phyloP scores from a whole-genome alignment of 2,329 filamentous ascomycete genomes.

The Coniochaeta sp. region DNA sequence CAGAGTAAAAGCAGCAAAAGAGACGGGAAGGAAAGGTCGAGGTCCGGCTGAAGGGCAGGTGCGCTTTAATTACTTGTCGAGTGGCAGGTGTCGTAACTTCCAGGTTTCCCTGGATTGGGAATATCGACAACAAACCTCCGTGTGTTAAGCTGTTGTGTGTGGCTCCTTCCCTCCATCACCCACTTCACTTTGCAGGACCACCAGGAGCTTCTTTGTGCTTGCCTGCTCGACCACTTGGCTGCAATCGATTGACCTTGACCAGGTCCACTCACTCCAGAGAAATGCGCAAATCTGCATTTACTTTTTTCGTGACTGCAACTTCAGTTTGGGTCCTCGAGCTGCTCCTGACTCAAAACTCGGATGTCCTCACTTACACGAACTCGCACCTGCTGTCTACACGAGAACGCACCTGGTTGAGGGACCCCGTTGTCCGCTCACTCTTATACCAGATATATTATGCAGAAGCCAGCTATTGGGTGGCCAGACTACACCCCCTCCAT shows the following conservation, averaged over 20 bases:
- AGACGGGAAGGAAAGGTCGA: background rate
- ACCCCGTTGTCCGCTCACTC: too few relatives aligned
- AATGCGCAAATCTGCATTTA: background rate
- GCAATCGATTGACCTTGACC: background rate
- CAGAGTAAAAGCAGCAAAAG: background rate
- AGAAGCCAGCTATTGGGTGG: too few relatives aligned
- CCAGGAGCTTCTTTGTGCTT: background rate
- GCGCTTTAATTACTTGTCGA: background rate
- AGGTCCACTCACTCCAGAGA: background rate
- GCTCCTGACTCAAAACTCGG: background rate
- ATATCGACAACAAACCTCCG: constrained; percentile 1
- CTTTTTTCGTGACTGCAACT: background rate
- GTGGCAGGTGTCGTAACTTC: too few relatives aligned
- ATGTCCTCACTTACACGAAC: too few relatives aligned
- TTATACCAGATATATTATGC: too few relatives aligned
- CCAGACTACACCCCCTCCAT: too few relatives aligned
- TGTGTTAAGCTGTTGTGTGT: too few relatives aligned
- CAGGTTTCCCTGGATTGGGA: background rate
- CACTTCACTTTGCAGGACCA: background rate
- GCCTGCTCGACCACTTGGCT: background rate
- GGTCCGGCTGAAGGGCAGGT: background rate
- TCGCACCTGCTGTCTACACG: too few relatives aligned
- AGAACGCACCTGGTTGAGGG: too few relatives aligned
- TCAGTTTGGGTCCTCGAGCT: too few relatives aligned
- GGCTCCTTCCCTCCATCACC: background rate